These are phyloP conservation scores for Triticum dicoccoides DNA, from an alignment of 176 grass and related monocot genomes.

Conservation along the genomic window DNA sequence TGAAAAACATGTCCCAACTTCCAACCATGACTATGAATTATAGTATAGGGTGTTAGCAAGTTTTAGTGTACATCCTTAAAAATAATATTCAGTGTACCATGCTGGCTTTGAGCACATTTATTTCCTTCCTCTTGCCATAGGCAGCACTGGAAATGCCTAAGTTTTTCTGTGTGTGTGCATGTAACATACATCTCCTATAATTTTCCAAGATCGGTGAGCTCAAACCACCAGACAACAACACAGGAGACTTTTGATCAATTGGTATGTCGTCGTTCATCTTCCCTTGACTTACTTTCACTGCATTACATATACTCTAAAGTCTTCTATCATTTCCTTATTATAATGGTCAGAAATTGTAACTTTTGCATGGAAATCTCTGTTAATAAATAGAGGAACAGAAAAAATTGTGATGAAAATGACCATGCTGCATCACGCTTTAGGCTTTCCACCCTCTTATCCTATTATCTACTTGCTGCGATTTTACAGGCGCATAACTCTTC, in stretches of 20 bases:
- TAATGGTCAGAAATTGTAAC: not conserved
- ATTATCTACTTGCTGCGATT: constrained; percentile 2
- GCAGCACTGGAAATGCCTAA: not conserved
- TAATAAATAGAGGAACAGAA: not conserved
- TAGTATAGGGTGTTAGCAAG: not conserved
- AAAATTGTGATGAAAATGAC: not conserved
- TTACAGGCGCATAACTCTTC: constrained; percentile 48
- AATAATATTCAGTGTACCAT: not conserved
- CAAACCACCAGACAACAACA: no score
- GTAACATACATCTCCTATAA: not conserved
- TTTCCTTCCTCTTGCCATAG: not conserved
- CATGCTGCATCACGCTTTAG: not conserved
- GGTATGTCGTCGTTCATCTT: not conserved
- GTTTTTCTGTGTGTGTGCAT: not conserved
- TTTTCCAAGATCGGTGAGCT: not conserved
- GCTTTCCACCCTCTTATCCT: not conserved
- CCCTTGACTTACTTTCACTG: not conserved
- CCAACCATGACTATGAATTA: not conserved
- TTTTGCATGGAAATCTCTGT: not conserved
- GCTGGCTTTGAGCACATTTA: not conserved
- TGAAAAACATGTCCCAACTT: not conserved
- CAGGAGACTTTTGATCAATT: not conserved
- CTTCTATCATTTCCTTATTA: not conserved
- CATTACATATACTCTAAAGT: not conserved
- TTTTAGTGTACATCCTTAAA: not conserved